Base-by-base conservation (phyloP, 805 yeast species). In the Saccharomyces mikatae region DNA sequence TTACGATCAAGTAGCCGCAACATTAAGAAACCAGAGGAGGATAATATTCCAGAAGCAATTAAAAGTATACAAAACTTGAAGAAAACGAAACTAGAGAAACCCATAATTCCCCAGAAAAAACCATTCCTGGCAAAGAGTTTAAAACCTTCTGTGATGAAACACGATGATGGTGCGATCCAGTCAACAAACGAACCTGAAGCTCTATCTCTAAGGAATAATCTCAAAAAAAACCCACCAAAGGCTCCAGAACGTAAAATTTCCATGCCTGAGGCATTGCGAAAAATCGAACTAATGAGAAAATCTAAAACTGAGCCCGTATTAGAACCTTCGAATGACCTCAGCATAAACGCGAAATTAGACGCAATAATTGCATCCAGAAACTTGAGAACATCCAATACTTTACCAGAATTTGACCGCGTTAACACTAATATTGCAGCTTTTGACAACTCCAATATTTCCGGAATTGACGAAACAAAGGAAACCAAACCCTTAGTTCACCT, bases 171-270 rank as follows among this genome's bases (percentile, higher is more conserved):
- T 3, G 41, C 8, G 13, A 32, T 8, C 44, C 17, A 36, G 44
- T 21, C 9, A 17, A 17, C 17, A 6, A 17, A 36, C 11, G 44
- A 36, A 21, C 22, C 10, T 8, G 44, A 36, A 36, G 44, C 44
- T 17, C 44, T 36, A 1, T 36, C 44, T 4, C 10, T 36, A 27
- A 48, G 49, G 10, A 46, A 50, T 14, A 51, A n/a, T 4, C 52
- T 60, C 26, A 60, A 53, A 24, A 56, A 54, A 32, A 41, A 50
- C 5, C 56, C 60, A 9, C 56, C 58, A 10, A 22, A 11, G 17
- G 52, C 54, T 0, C 70, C 70, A 4, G 32, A 59, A 41, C 62
- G 71, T 29, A 66, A 67, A 44, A 60, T 64, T 13, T 65, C 70
- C 0, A 49, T 65, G 58, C 69, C 67, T 13, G 69, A 65, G 50